phyloP scores from a whole-genome alignment of 1,139 yeast species.

The Taiozyma onychis region DNA sequence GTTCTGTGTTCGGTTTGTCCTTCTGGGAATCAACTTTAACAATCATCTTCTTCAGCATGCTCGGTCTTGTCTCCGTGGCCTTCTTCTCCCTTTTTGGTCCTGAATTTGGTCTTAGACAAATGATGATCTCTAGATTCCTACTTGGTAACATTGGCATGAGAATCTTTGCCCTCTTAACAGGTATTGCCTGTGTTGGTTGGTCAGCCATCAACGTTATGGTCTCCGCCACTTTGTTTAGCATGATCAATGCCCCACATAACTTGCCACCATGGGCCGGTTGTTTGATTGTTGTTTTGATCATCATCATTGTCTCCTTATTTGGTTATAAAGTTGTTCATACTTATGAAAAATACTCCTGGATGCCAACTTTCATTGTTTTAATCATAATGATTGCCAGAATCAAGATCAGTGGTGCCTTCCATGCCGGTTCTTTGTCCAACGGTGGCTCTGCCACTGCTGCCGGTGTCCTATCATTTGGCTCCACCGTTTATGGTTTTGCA shows the following conservation, averaged over 20 bases:
- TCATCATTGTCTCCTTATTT: slow-evolving; percentile 70
- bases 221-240: slow-evolving; percentile 76
- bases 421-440: slow-evolving; percentile 30
- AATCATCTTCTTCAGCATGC: slow-evolving; percentile 63
- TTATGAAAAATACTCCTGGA: slow-evolving; percentile 85
- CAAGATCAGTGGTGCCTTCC: slow-evolving; percentile 58
- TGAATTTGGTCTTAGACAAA: slow-evolving; percentile 79
- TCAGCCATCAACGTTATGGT: slow-evolving; percentile 93
- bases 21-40: slow-evolving; percentile 64
- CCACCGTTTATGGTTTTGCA: slow-evolving; percentile 82
- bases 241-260: slow-evolving; percentile 51
- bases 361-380: slow-evolving; percentile 70
- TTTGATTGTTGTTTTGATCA: slow-evolving; percentile 60
- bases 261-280: slow-evolving; percentile 94
- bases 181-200: slow-evolving; percentile 94
- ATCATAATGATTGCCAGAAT: slow-evolving; percentile 75
- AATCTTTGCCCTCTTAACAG: slow-evolving; percentile 70
- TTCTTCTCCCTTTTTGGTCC: slow-evolving; percentile 82
- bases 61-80: slow-evolving; percentile 79
- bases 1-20: slow-evolving; percentile 36
- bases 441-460: slow-evolving; percentile 63
- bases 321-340: slow-evolving; percentile 79
- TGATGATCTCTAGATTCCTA: slow-evolving; percentile 73
- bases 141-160: slow-evolving; percentile 74
- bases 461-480: slow-evolving; percentile 74